Evolutionary conservation across 2,329 filamentous ascomycete genomes (phyloP).

Genomic region (Colletotrichum karsti): DNA sequence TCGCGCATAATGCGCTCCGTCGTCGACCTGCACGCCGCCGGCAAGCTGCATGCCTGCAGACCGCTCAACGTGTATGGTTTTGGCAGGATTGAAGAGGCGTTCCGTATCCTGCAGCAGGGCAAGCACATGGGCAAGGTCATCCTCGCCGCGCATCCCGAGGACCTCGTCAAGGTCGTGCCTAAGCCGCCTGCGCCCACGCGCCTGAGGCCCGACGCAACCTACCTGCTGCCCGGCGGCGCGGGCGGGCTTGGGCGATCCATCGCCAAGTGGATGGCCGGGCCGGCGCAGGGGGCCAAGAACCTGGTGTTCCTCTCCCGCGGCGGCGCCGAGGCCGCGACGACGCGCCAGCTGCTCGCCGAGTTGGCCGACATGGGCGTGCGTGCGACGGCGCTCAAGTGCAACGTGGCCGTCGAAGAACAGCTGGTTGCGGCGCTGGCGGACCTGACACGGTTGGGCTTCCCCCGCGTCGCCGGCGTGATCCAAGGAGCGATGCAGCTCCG

Average conservation of each 20-base stretch:
- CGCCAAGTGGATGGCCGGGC: constrained; percentile 33
- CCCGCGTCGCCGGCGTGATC: background rate
- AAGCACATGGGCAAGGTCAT: constrained; percentile 52
- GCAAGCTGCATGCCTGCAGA: constrained; percentile 15
- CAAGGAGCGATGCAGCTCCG: constrained; percentile 21
- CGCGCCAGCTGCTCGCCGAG: constrained; percentile 29
- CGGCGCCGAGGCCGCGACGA: constrained; percentile 29
- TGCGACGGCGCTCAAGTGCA: constrained; percentile 33
- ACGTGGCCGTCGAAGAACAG: constrained; percentile 39
- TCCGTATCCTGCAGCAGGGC: constrained; percentile 49
- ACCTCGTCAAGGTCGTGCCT: background rate
- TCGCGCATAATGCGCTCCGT: constrained; percentile 24
- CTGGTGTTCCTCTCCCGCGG: constrained; percentile 40
- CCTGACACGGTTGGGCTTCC: constrained; percentile 38
- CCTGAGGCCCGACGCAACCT: constrained; percentile 33
- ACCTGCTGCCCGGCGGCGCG: constrained; percentile 40
- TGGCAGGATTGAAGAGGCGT: constrained; percentile 42
- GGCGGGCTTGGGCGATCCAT: constrained; percentile 37
- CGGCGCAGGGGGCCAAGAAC: constrained; percentile 34
- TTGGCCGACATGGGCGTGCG: constrained; percentile 33
- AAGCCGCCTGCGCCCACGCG: constrained; percentile 10
- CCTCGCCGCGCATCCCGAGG: background rate
- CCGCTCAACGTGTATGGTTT: constrained; percentile 31
- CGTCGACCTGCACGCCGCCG: background rate
- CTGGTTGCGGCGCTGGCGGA: constrained; percentile 43